Base-by-base conservation (phyloP, 2,329 filamentous ascomycete species). In the Cordyceps tenuipes region DNA sequence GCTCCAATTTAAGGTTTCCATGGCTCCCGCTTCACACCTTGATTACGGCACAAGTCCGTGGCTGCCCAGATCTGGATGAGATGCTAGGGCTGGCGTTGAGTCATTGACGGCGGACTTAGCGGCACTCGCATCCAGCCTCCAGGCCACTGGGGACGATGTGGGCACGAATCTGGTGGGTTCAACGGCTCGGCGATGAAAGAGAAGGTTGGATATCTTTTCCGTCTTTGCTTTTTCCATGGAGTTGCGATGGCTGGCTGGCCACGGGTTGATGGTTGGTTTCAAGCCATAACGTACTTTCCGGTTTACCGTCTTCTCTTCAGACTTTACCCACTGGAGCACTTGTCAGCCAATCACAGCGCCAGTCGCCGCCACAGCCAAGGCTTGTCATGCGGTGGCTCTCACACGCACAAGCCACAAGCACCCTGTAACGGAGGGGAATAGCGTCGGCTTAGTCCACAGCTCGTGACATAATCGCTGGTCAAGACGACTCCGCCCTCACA, bases 391-490 rank as follows among this genome's bases (percentile, higher is more conserved):
- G 54, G 55, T 29, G 29, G 7, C 44, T 49, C 44, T 49, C n/a
- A 57, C 21, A 19, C 9, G 34, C 34, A 36, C 34, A 29, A 29
- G 29, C 29, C 29, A 29, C 29, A 29, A 29, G 29, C 29, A 29
- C 34, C 34, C 34, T 12, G 34, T 8, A 36, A 13, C 9, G 48
- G 19, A 26, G 56, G 56, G 48, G 39, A 34, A 43, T 44, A 52
- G 56, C 56, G 56, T 51, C 56, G 47, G 26, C 39, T 50, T 47
- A 17, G 51, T 36, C 36, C 39, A 51, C 48, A 46, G 56, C 56
- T 46, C 56, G 48, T 59, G 56, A 59, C 56, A 52, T 39, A 36
- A 34, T 39, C 8, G 7, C 6, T 7, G 1, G 5, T 29, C 23
- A 10, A 13, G 48, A 3, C n/a, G 19, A 23, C 1, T 13, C 10